Evolutionary conservation across 345 rosid genomes (phyloP).

Genomic region (Bruguiera sexangula): DNA sequence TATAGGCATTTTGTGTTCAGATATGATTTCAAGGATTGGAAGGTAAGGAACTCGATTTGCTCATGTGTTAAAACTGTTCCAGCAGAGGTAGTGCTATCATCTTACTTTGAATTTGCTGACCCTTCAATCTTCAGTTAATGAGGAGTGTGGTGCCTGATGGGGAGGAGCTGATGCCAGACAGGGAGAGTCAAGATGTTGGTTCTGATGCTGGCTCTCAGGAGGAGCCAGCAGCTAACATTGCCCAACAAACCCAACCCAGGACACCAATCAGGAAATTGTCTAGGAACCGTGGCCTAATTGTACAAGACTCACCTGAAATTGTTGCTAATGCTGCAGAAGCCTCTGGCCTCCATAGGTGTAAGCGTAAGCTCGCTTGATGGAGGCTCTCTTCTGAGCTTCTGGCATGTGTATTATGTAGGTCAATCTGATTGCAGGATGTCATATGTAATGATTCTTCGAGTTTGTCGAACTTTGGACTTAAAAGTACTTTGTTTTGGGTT

Average conservation of each 20-base stretch:
- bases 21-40: slow-evolving; percentile 86
- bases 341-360: slow-evolving; percentile 12
- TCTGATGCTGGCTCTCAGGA: slow-evolving; percentile 26
- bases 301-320: slow-evolving; percentile 30
- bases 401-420: too few relatives aligned
- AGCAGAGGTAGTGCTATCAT: neutral
- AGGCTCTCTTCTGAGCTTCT: too few relatives aligned
- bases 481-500: too few relatives aligned
- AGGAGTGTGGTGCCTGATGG: slow-evolving; percentile 45
- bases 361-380: slow-evolving; percentile 13
- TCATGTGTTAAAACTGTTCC: neutral
- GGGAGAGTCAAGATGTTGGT: slow-evolving; percentile 22
- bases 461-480: too few relatives aligned
- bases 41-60: slow-evolving; percentile 39
- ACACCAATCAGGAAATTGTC: slow-evolving; percentile 82
- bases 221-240: slow-evolving; percentile 24
- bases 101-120: neutral
- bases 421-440: too few relatives aligned
- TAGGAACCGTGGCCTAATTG: slow-evolving; percentile 72
- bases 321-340: neutral
- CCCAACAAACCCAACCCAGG: slow-evolving; percentile 34
- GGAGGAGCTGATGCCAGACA: slow-evolving; percentile 74
- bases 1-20: slow-evolving; percentile 85
- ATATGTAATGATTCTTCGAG: too few relatives aligned
- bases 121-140: slow-evolving; percentile 47